These are phyloP conservation scores for Saccharomyces hybrid DNA, from an alignment of 1,139 yeast genomes.

Conservation along the genomic window DNA sequence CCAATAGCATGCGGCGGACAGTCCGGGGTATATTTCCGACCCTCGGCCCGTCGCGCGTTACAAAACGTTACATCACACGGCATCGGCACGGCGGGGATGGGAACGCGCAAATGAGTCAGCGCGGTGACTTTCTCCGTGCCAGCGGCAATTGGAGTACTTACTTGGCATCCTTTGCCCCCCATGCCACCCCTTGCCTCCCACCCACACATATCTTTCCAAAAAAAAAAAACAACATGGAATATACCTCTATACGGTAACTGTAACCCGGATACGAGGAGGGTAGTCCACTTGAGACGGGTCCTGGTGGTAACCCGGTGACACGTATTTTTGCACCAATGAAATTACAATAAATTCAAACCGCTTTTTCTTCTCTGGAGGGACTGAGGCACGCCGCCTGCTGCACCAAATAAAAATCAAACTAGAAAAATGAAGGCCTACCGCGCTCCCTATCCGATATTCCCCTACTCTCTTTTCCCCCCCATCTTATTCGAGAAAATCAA, in stretches of 20 bases:
- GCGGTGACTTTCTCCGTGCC: neutral
- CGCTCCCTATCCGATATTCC: constrained; percentile 1
- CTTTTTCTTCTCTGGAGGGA: neutral
- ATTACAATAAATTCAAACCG: neutral
- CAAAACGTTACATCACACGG: neutral
- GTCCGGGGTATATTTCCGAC: neutral
- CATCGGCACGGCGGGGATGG: neutral
- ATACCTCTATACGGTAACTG: neutral
- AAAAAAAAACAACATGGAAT: too few relatives aligned
- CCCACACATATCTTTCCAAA: neutral
- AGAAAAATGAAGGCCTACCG: neutral
- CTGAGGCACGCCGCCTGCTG: neutral
- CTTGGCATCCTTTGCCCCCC: neutral
- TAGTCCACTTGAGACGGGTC: too few relatives aligned
- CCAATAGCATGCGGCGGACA: neutral
- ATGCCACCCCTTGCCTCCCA: neutral
- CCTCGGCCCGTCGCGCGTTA: neutral
- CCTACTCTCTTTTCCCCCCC: neutral
- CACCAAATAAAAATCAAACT: neutral
- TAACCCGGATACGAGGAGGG: neutral
- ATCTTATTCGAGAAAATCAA: neutral
- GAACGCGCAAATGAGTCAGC: neutral
- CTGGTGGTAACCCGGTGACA: neutral
- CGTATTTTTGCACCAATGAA: neutral
- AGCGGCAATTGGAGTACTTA: too few relatives aligned